Conservation (phyloP, 1,284 basidiomycete genomes). For the Leccinum variabile region DNA sequence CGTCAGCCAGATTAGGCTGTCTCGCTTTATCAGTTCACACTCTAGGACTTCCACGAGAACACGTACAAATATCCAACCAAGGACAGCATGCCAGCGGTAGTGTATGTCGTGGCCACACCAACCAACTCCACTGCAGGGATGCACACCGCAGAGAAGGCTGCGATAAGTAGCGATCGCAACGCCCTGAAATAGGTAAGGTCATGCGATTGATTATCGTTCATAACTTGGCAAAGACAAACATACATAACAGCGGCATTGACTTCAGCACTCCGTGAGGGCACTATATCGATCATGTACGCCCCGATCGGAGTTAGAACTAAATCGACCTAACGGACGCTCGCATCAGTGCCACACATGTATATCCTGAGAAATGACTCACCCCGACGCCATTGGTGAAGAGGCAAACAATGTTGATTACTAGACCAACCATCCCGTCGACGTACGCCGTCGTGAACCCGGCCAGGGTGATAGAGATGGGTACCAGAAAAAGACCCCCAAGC, state of each 20-base stretch:
- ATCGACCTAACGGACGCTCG: slow-evolving; percentile 36
- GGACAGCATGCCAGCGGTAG: slow-evolving; percentile 43
- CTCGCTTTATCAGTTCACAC: background rate
- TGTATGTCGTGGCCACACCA: slow-evolving; percentile 41
- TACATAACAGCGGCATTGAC: slow-evolving; percentile 47
- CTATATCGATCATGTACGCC: slow-evolving; percentile 58
- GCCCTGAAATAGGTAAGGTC: slow-evolving; percentile 34
- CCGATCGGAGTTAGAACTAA: slow-evolving; percentile 50
- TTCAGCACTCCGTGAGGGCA: slow-evolving; percentile 54
- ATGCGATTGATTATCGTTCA: background rate
- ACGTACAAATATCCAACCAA: slow-evolving; percentile 48
- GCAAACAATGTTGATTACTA: slow-evolving; percentile 42
- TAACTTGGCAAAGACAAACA: slow-evolving; percentile 1
- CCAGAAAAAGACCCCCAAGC: slow-evolving; percentile 45
- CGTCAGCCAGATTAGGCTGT: slow-evolving; percentile 30
- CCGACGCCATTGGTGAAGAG: slow-evolving; percentile 53
- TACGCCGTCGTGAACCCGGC: slow-evolving; percentile 32
- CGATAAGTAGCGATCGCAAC: slow-evolving; percentile 42
- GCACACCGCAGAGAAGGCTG: slow-evolving; percentile 20
- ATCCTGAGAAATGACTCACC: slow-evolving; percentile 32
- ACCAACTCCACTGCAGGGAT: slow-evolving; percentile 45
- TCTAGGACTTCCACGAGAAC: background rate
- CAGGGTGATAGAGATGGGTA: slow-evolving; percentile 34
- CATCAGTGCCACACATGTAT: background rate
- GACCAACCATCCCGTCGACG: slow-evolving; percentile 41